Conservation (phyloP, 768 basidiomycete genomes). For the Hypholoma fasciculare region DNA sequence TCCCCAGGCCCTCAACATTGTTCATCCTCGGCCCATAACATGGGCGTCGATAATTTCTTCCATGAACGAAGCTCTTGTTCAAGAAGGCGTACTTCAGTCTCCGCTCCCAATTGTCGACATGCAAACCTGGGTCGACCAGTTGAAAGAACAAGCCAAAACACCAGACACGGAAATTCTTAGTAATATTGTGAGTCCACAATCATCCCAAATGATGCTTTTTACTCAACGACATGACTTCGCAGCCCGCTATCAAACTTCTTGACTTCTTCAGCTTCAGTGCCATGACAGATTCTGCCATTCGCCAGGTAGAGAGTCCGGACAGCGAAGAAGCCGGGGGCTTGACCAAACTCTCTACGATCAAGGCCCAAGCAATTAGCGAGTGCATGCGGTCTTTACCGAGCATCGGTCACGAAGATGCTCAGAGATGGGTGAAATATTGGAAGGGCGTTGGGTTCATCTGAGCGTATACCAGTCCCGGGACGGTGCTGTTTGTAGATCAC, state of each 20-base stretch:
- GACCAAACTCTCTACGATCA: conserved; percentile 21
- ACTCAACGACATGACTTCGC: not conserved
- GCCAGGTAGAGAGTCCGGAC: conserved; percentile 9
- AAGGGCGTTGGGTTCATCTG: conserved; percentile 1
- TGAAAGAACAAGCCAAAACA: not conserved
- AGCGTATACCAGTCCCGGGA: not conserved
- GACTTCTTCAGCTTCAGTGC: conserved; percentile 4
- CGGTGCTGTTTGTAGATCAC: too few species aligned
- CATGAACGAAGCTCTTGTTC: conserved; percentile 10
- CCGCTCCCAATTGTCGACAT: conserved; percentile 5
- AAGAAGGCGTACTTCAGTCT: not conserved
- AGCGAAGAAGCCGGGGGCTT: conserved; percentile 15
- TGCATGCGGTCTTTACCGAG: not conserved
- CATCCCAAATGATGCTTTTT: not conserved
- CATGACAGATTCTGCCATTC: not conserved
- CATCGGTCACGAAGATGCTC: not conserved
- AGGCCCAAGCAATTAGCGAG: conserved; percentile 24
- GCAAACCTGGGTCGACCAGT: conserved; percentile 5
- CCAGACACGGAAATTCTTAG: not conserved
- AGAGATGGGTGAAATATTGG: conserved; percentile 3
- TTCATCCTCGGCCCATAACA: conserved; percentile 28
- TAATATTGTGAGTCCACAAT: conserved; percentile 5
- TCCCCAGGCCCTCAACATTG: not conserved
- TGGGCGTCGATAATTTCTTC: conserved; percentile 23
- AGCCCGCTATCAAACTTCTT: conserved; percentile 26